phyloP scores from a whole-genome alignment of 2,329 filamentous ascomycete species.

The Fusarium verrucosum region DNA sequence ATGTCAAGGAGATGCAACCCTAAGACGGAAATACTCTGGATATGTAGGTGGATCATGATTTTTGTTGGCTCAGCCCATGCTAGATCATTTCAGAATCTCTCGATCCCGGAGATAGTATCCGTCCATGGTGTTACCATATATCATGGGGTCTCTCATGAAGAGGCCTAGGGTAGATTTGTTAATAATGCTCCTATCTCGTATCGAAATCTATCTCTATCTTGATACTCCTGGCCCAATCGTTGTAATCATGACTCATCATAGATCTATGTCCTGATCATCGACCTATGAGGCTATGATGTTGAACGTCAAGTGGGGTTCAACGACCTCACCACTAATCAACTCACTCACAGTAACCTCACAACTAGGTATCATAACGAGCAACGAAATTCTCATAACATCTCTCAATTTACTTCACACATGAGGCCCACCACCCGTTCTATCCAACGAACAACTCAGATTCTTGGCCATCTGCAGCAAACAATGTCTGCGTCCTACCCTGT shows the following conservation, averaged over 20 bases:
- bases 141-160: not conserved
- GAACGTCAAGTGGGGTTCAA: conserved; percentile 24
- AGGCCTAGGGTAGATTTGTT: not conserved
- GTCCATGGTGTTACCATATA: not conserved
- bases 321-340: conserved; percentile 2
- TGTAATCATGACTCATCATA: conserved; percentile 39
- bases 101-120: not conserved
- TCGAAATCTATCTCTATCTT: not conserved
- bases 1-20: not conserved
- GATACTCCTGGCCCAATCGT: not conserved
- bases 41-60: conserved; percentile 16
- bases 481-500: conserved; percentile 40
- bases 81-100: not conserved
- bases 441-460: conserved; percentile 43
- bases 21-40: conserved; percentile 17
- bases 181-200: not conserved
- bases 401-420: conserved; percentile 26
- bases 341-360: not conserved
- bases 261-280: conserved; percentile 17
- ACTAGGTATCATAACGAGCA: not conserved
- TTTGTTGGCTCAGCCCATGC: not conserved
- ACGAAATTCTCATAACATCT: not conserved
- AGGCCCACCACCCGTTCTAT: conserved; percentile 20
- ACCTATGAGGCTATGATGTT: conserved; percentile 29
- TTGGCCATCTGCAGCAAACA: conserved; percentile 43